These are phyloP conservation scores for Colletotrichum shisoi DNA, from an alignment of 2,329 filamentous ascomycete genomes.

Conservation along the genomic window DNA sequence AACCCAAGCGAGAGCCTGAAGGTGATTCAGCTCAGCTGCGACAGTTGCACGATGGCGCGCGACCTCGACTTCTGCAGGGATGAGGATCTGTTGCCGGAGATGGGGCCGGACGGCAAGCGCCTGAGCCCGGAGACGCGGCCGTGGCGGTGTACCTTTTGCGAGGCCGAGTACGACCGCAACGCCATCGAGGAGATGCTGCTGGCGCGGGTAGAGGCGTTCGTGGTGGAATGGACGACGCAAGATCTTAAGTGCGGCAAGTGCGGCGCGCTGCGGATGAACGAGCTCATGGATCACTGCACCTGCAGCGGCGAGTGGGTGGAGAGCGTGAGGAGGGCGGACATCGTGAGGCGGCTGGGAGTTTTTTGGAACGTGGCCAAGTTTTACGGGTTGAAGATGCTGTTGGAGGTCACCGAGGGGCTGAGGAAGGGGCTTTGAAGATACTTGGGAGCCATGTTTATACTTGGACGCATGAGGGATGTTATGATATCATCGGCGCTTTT, in stretches of 20 bases:
- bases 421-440: slow-evolving; percentile 52
- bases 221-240: slow-evolving; percentile 85
- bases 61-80: slow-evolving; percentile 95
- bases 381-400: slow-evolving; percentile 84
- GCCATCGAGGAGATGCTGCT: slow-evolving; percentile 85
- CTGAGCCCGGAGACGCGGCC: slow-evolving; percentile 51
- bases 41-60: slow-evolving; percentile 86
- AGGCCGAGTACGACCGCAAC: slow-evolving; percentile 77
- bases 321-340: slow-evolving; percentile 71
- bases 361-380: slow-evolving; percentile 77
- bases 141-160: slow-evolving; percentile 83
- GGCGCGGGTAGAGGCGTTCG: slow-evolving; percentile 74
- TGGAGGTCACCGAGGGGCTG: slow-evolving; percentile 74
- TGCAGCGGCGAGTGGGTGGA: slow-evolving; percentile 87
- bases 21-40: slow-evolving; percentile 80
- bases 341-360: slow-evolving; percentile 71
- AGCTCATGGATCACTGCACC: slow-evolving; percentile 95
- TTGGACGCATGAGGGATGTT: not conserved
- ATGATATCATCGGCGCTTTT: not conserved
- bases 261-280: slow-evolving; percentile 80
- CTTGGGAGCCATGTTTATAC: too few species aligned
- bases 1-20: slow-evolving; percentile 82
- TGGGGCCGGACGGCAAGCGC: slow-evolving; percentile 35
- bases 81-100: slow-evolving; percentile 74
- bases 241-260: slow-evolving; percentile 82